Conservation (phyloP, 2,329 filamentous ascomycete genomes). For the Xylaria sp. region DNA sequence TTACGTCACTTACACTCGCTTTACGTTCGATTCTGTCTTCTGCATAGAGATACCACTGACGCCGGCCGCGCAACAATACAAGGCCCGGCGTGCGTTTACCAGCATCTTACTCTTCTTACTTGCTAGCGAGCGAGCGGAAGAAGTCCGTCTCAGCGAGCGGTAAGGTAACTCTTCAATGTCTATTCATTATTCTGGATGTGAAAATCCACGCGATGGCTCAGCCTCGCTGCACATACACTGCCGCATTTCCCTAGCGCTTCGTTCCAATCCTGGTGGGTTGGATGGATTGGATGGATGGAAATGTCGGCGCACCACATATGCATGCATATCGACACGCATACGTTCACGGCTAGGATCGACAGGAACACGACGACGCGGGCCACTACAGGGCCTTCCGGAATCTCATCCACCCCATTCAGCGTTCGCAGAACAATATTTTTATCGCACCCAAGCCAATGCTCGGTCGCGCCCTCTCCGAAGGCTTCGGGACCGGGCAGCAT, state of each 20-base stretch:
- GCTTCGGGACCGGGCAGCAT: conserved; percentile 17
- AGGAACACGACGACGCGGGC: conserved; percentile 25
- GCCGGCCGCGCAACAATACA: background rate
- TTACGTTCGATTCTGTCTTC: conserved; percentile 20
- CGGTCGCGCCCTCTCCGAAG: background rate
- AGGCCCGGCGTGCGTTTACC: background rate
- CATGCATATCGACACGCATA: conserved; percentile 29
- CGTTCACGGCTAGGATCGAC: conserved; percentile 28
- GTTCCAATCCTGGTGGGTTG: conserved; percentile 20
- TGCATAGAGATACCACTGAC: conserved; percentile 37
- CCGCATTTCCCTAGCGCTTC: conserved; percentile 22
- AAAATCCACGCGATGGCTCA: conserved; percentile 21
- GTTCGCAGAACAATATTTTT: conserved; percentile 7
- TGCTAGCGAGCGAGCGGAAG: background rate
- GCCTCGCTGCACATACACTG: conserved; percentile 26
- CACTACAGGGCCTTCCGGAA: conserved; percentile 28
- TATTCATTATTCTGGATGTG: conserved; percentile 23
- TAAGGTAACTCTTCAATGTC: conserved; percentile 10
- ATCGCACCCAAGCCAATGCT: background rate
- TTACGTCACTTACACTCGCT: conserved; percentile 29
- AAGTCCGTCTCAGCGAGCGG: background rate
- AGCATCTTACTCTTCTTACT: background rate
- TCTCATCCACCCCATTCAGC: conserved; percentile 11
- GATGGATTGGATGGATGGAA: too few relatives aligned
- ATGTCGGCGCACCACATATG: conserved; percentile 30